Evolutionary conservation across 1,284 basidiomycete genomes (phyloP).

Genomic region (Ustilago lituana): DNA sequence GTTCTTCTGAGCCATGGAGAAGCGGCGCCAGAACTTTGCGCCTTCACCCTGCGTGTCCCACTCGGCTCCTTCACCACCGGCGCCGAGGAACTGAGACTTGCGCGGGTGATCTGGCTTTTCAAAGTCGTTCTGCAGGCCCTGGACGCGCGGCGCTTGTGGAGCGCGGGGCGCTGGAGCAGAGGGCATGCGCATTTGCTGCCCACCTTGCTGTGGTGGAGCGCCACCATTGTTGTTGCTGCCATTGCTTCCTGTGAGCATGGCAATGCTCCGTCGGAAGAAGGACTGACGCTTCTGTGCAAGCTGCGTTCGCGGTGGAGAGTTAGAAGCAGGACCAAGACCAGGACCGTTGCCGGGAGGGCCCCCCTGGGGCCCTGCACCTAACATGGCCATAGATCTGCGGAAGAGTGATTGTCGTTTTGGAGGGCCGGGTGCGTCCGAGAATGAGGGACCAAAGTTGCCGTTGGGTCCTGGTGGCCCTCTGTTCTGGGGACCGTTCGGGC

Average conservation of each 20-base stretch:
- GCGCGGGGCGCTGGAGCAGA: constrained; percentile 17
- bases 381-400: constrained; percentile 52
- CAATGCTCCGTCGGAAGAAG: constrained; percentile 54
- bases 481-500: constrained; percentile 1
- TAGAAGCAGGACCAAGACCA: constrained; percentile 8
- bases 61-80: constrained; percentile 54
- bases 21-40: constrained; percentile 61
- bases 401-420: constrained; percentile 47
- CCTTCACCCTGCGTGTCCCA: constrained; percentile 60
- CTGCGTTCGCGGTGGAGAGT: constrained; percentile 7
- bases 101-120: constrained; percentile 55
- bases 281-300: constrained; percentile 37
- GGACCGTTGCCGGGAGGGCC: constrained; percentile 15
- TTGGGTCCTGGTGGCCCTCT: constrained; percentile 22
- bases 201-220: constrained; percentile 6
- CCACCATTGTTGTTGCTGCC: constrained; percentile 1
- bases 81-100: constrained; percentile 58
- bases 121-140: constrained; percentile 44
- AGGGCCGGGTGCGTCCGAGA: constrained; percentile 43
- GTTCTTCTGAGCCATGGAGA: constrained; percentile 51
- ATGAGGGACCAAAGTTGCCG: constrained; percentile 35
- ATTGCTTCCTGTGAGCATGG: constrained; percentile 43
- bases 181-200: constrained; percentile 36
- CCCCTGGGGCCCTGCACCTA: constrained; percentile 27
- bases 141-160: constrained; percentile 38